Conservation (phyloP, 2,329 filamentous ascomycete genomes). For the Hymenoscyphus fraxineus region DNA sequence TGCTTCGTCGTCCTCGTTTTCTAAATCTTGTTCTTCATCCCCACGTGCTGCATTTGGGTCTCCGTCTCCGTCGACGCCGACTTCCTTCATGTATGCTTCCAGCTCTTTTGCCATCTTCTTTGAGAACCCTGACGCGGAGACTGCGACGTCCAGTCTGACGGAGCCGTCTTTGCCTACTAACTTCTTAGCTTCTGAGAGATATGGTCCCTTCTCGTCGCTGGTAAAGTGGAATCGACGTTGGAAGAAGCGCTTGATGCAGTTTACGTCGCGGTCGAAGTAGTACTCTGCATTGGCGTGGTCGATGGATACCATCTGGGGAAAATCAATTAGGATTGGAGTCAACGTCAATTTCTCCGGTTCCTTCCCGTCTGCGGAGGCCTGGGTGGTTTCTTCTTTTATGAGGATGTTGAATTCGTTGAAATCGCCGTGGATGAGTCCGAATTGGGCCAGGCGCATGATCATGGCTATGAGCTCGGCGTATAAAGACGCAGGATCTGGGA, state of each 20-base stretch:
- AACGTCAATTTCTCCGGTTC: slow-evolving; percentile 50
- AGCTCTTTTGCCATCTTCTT: slow-evolving; percentile 96
- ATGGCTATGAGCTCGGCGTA: slow-evolving; percentile 89
- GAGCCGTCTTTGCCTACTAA: slow-evolving; percentile 60
- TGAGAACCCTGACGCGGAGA: slow-evolving; percentile 91
- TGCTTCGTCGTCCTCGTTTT: slow-evolving; percentile 33
- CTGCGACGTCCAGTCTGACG: slow-evolving; percentile 76
- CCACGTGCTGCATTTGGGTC: slow-evolving; percentile 31
- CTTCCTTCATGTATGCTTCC: slow-evolving; percentile 80
- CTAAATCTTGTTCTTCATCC: slow-evolving; percentile 40
- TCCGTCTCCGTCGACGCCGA: slow-evolving; percentile 50
- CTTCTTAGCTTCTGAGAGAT: slow-evolving; percentile 80
- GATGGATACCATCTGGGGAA: slow-evolving; percentile 96
- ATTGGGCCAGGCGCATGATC: slow-evolving; percentile 76
- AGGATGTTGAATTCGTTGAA: slow-evolving; percentile 99
- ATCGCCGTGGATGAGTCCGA: slow-evolving; percentile 93
- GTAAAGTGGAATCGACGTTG: slow-evolving; percentile 83
- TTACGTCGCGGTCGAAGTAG: slow-evolving; percentile 95
- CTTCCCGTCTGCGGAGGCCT: slow-evolving; percentile 38
- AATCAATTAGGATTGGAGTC: slow-evolving; percentile 88
- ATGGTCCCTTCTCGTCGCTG: slow-evolving; percentile 76
- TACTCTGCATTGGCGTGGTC: slow-evolving; percentile 91
- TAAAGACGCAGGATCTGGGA: slow-evolving; percentile 78
- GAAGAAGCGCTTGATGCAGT: slow-evolving; percentile 94
- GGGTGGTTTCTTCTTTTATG: slow-evolving; percentile 66